phyloP scores from a whole-genome alignment of 108 stramenopile species.

The Aureococcus anophagefferens region DNA sequence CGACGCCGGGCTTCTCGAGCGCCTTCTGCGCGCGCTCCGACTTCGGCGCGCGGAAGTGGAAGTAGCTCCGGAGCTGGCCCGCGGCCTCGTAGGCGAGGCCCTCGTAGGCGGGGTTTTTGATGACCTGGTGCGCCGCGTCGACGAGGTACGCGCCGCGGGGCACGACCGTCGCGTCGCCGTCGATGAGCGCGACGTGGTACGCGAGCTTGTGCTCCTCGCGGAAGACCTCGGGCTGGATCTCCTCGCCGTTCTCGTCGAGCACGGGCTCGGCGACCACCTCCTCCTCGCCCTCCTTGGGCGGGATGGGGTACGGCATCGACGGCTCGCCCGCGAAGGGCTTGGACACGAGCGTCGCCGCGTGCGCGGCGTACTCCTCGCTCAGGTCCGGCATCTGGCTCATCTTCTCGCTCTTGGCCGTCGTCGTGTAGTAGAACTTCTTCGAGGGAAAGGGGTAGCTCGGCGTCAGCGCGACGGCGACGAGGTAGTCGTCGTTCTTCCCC shows the following conservation, averaged over 20 bases:
- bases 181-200: conserved; percentile 16
- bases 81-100: conserved; percentile 35
- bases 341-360: neutral
- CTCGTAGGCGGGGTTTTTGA: conserved; percentile 4
- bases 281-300: neutral
- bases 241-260: conserved; percentile 18
- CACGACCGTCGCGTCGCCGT: conserved; percentile 17
- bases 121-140: conserved; percentile 19
- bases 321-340: conserved; percentile 14
- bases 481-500: conserved; percentile 23
- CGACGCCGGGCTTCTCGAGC: conserved; percentile 31
- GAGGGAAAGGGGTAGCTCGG: conserved; percentile 12
- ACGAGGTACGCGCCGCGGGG: conserved; percentile 26
- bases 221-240: conserved; percentile 20
- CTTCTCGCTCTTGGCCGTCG: conserved; percentile 12
- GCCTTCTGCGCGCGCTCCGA: conserved; percentile 19
- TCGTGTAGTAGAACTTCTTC: conserved; percentile 29
- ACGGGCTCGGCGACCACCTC: neutral
- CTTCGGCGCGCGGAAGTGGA: conserved; percentile 41
- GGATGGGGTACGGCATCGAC: neutral
- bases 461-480: conserved; percentile 10
- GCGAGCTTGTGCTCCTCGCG: conserved; percentile 31
- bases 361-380: conserved; percentile 1
- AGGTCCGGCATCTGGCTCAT: conserved; percentile 8
- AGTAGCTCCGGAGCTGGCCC: conserved; percentile 21